Conservation (phyloP, 306 rosid species). For the Acacia acuminata region DNA sequence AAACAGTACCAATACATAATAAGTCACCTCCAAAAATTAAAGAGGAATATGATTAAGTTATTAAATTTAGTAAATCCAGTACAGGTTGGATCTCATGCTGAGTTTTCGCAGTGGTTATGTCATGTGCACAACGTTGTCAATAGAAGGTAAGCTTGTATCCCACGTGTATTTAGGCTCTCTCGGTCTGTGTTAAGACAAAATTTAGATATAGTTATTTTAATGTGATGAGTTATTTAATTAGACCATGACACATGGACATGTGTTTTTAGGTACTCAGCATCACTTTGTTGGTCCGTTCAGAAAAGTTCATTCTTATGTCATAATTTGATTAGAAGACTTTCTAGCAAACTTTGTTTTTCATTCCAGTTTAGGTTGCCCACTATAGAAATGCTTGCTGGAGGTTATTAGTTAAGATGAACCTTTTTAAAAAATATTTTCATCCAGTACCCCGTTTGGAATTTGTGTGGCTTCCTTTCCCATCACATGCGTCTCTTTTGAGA, state of each 20-base stretch:
- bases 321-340: not conserved
- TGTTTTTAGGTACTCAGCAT: not conserved
- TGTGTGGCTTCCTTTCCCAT: too few species aligned
- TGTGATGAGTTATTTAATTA: not conserved
- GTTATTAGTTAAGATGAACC: not conserved
- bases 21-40: too few species aligned
- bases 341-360: not conserved
- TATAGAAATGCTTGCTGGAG: not conserved
- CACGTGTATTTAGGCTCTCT: not conserved
- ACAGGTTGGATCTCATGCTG: constrained; percentile 73
- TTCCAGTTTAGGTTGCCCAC: constrained; percentile 1
- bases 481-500: too few species aligned
- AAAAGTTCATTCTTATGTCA: not conserved
- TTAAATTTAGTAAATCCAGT: too few species aligned
- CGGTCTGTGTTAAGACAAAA: not conserved
- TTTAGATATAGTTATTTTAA: not conserved
- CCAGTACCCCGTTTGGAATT: too few species aligned
- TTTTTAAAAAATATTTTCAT: not conserved
- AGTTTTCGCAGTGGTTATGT: constrained; percentile 78
- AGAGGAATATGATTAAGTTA: too few species aligned
- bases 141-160: constrained; percentile 18
- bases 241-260: not conserved
- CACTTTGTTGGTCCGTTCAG: not conserved
- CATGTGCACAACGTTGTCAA: constrained; percentile 85
- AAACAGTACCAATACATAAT: too few species aligned